Evolutionary conservation across 2,329 filamentous ascomycete genomes (phyloP).

Genomic region (Bipolaris oryzae): DNA sequence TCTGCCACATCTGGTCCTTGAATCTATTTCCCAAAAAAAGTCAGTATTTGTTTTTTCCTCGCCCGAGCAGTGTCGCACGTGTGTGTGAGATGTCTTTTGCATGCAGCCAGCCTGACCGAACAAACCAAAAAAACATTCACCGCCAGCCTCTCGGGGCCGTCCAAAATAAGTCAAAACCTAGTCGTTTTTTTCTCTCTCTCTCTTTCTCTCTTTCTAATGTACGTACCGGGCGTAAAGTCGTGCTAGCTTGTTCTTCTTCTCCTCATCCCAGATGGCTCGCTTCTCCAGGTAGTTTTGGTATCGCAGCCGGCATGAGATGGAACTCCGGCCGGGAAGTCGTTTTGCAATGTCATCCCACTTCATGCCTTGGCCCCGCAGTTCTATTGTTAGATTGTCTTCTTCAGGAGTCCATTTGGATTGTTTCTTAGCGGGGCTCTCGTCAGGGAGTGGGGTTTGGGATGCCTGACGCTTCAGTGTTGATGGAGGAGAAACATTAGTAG

Average conservation of each 20-base stretch:
- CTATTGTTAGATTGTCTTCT: constrained; percentile 92
- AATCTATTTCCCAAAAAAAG: constrained; percentile 64
- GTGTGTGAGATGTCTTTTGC: not conserved
- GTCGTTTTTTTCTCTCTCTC: too few relatives aligned
- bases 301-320: constrained; percentile 91
- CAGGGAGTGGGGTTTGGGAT: constrained; percentile 45
- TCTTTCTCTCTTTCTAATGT: constrained; percentile 5
- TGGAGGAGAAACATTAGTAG: constrained; percentile 43
- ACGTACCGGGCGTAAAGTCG: constrained; percentile 88
- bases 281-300: constrained; percentile 98
- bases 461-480: constrained; percentile 46
- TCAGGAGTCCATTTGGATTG: constrained; percentile 97
- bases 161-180: not conserved
- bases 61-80: constrained; percentile 16
- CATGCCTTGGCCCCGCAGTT: constrained; percentile 87
- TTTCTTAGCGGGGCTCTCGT: constrained; percentile 49
- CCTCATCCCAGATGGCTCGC: constrained; percentile 93
- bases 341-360: constrained; percentile 99
- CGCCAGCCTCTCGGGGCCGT: not conserved
- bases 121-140: constrained; percentile 11
- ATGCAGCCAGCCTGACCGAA: constrained; percentile 1
- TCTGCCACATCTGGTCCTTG: constrained; percentile 97
- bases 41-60: constrained; percentile 30
- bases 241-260: constrained; percentile 95
- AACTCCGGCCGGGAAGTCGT: constrained; percentile 84